A percentile compares a stretch with the other conserved stretches of the same genome.
phyloP scores from a whole-genome alignment of 495 filamentous ascomycete genomes.

The Pseudevernia furfuracea region DNA sequence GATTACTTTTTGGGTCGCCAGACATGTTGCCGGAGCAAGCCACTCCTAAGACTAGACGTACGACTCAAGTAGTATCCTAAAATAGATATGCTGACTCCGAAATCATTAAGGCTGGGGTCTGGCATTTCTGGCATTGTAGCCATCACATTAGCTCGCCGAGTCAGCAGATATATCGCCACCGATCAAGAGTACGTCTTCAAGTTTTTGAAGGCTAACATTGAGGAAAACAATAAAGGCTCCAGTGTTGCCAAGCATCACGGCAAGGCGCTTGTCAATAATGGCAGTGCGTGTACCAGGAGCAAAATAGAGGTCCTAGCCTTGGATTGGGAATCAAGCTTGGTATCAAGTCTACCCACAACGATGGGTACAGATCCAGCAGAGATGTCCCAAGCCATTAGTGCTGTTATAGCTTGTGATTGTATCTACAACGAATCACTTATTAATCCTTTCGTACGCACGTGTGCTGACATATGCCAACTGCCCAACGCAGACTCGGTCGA shows the following conservation, averaged over 20 bases:
- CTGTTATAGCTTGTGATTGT: constrained; percentile 76
- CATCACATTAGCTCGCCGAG: constrained; percentile 50
- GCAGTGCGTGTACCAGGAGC: neutral
- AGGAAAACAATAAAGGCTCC: constrained; percentile 43
- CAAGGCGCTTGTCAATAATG: neutral
- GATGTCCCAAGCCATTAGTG: constrained; percentile 42
- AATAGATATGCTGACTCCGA: no score
- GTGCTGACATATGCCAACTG: constrained; percentile 65
- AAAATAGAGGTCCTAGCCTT: constrained; percentile 45
- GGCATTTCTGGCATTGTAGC: constrained; percentile 75
- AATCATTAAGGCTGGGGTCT: constrained; percentile 78
- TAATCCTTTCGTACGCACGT: constrained; percentile 73
- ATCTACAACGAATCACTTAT: constrained; percentile 86
- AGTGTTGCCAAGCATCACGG: constrained; percentile 4
- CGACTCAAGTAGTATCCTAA: no score
- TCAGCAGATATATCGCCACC: constrained; percentile 67
- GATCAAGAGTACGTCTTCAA: constrained; percentile 81
- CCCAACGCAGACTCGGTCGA: constrained; percentile 28
- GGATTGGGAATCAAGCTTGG: constrained; percentile 61
- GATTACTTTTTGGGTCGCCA: no score
- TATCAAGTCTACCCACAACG: constrained; percentile 25
- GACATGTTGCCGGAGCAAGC: no score
- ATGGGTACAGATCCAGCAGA: constrained; percentile 29
- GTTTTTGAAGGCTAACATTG: constrained; percentile 66
- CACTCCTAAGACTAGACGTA: no score